Base-by-base conservation (phyloP, 306 rosid genomes). In the Neltuma alba region DNA sequence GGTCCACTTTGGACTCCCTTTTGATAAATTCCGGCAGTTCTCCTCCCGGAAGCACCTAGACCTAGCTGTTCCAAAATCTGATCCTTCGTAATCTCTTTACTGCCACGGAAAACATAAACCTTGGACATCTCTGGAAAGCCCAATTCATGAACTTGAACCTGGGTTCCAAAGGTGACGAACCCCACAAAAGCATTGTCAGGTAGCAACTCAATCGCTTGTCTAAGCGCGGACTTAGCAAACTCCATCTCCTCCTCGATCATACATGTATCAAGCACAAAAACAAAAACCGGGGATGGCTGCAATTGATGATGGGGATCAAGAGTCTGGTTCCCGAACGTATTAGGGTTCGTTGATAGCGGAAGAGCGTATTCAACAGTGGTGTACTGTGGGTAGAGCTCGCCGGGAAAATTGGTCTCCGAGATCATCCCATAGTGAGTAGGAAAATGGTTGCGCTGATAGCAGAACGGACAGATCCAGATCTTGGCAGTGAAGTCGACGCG, bases 401-500 rank as follows among this genome's bases (percentile, higher is more conserved):
- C 98, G 36, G 98, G 98, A 40, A 93, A 91, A 15, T 91, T 88
- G 47, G 94, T 89, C 67, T 90, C 93, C 34, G 98, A 93, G 86
- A 93, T 93, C 85, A 64, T 57, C 83, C 79, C 23, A 78, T 93
- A 93, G 77, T 93, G 95, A 7, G 91, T 97, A 7, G 98, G 98
- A 65, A 93, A 93, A 58, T 91, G 93, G 52, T 90, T 90, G 41
- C 98, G 89, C 72, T 86, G 89, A 75, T 80, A 93, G 77, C 98
- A 93, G 72, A 93, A 91, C 14, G 97, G 97, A 72, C 98, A 93
- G 97, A 93, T 93, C 98, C 98, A 93, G 94, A 93, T 91, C 93
- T 83, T 93, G 47, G 98, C 97, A 65, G 83, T 41, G 84, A 90
- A 90, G 72, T 91, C 98, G 23, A 93, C 95, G 57, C 92, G 90